Conservation (phyloP, 106 monocot genomes). For the Ottelia alismoides region DNA sequence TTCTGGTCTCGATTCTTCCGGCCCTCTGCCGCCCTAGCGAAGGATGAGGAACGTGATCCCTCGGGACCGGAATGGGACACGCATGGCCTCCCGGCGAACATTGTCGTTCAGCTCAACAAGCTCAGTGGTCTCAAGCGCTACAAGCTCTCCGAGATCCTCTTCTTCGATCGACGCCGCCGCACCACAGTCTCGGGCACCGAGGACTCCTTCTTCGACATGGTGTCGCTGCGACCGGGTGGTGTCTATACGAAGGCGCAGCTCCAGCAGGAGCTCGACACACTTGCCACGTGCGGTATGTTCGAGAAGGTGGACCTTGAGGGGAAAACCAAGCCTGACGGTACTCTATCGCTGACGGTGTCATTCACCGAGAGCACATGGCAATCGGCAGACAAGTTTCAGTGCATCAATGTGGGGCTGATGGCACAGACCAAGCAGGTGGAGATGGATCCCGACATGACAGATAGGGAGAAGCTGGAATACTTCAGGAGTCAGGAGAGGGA, state of each 20-base stretch:
- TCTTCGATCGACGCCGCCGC: constrained; percentile 53
- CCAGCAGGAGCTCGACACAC: constrained; percentile 74
- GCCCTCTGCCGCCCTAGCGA: constrained; percentile 27
- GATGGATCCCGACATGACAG: constrained; percentile 94
- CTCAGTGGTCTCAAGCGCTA: constrained; percentile 87
- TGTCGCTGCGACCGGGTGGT: constrained; percentile 71
- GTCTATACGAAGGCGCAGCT: constrained; percentile 88
- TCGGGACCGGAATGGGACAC: constrained; percentile 59
- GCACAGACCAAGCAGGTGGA: constrained; percentile 69
- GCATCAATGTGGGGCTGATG: constrained; percentile 89
- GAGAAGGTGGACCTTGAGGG: constrained; percentile 88
- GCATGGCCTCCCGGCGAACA: constrained; percentile 79
- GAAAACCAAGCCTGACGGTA: constrained; percentile 85
- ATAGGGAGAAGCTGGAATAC: constrained; percentile 83
- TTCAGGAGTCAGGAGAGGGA: constrained; percentile 79
- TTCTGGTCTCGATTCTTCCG: constrained; percentile 77
- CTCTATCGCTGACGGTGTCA: constrained; percentile 53
- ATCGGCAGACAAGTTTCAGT: constrained; percentile 73
- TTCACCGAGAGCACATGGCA: constrained; percentile 92
- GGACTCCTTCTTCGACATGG: constrained; percentile 99
- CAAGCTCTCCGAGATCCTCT: constrained; percentile 83
- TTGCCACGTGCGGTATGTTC: constrained; percentile 94
- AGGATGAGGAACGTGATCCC: constrained; percentile 26
- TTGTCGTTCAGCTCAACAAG: constrained; percentile 56
- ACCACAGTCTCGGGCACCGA: constrained; percentile 32